Evolutionary conservation across 495 filamentous ascomycete genomes (phyloP), one percentile per base, ranked within the genome.

Genomic region (Talaromyces thailandensis): DNA sequence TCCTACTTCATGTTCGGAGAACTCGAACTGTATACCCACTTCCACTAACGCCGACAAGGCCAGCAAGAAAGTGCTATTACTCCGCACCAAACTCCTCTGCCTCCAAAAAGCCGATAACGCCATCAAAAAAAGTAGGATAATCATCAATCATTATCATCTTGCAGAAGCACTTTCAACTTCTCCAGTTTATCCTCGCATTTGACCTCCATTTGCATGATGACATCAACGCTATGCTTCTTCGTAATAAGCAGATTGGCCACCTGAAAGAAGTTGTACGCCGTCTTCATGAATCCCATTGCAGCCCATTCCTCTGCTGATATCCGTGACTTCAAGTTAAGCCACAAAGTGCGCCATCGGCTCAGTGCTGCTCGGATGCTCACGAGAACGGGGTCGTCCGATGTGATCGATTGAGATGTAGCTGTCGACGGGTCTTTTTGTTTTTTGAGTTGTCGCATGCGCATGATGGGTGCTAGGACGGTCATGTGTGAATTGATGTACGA

Each of bases 121-220:
- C 7, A 7, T 45, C 4, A 26, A 16, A 55, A 14, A 23, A 14
- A 7, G 26, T 16, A 25, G 21, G 14, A 55, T 55, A 18, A 52
- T 55, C 26, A 50, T 64, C 56, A 71, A 26, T 76, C 73, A 58
- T 67, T 68, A 12, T 80, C 76, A 63, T 80, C 76, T 58, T 67
- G 62, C n/a, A 79, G 58, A 25, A 79, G 62, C 2, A 80, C 75
- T 45, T 74, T 77, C 57, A 80, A 63, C 63, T 76, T 76, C 62
- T 76, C 69, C 26, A 80, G 62, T 62, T 80, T 80, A 60, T 80
- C 77, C 59, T 78, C 76, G 21, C 77, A 80, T 56, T 73, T 71
- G n/a, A 80, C 76, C 57, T 80, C 77, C 75, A 79, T 77, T 43
- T 67, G 68, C 75, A 80, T 77, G 1, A 80, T 69, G 16, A 80